phyloP scores from a whole-genome alignment of 176 grass and related monocot species.

The Rhynchospora tenuis region DNA sequence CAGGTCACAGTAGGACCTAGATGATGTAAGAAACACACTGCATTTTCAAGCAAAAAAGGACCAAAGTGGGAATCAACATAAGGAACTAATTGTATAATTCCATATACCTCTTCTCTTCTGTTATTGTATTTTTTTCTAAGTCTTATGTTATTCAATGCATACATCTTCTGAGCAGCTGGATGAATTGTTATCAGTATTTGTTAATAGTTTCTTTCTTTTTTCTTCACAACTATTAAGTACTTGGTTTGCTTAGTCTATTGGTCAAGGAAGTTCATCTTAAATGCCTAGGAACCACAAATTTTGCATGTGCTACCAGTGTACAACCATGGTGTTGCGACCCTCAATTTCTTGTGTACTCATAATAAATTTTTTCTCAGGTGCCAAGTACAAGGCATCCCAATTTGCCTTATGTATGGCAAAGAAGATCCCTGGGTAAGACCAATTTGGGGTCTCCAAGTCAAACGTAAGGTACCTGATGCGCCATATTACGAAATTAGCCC shows the following conservation, averaged over 20 bases:
- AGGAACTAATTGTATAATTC: not conserved
- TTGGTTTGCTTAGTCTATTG: not conserved
- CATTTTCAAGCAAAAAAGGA: not conserved
- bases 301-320: not conserved
- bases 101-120: not conserved
- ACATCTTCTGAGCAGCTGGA: not conserved
- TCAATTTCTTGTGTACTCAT: not conserved
- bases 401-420: constrained; percentile 96
- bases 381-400: constrained; percentile 48
- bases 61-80: not conserved
- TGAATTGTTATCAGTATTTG: not conserved
- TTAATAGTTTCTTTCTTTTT: not conserved
- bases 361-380: constrained; percentile 39
- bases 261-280: not conserved
- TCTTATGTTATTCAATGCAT: constrained; percentile 1
- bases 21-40: not conserved
- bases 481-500: constrained; percentile 97
- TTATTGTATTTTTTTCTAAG: not conserved
- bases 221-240: not conserved
- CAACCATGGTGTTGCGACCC: not conserved
- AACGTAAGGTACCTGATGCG: constrained; percentile 66
- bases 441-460: constrained; percentile 77
- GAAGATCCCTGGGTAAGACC: constrained; percentile 96
- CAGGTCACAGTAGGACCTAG: not conserved
- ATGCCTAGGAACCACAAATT: not conserved